phyloP scores from a whole-genome alignment of 305 asterid species.

The Striga hermonthica region DNA sequence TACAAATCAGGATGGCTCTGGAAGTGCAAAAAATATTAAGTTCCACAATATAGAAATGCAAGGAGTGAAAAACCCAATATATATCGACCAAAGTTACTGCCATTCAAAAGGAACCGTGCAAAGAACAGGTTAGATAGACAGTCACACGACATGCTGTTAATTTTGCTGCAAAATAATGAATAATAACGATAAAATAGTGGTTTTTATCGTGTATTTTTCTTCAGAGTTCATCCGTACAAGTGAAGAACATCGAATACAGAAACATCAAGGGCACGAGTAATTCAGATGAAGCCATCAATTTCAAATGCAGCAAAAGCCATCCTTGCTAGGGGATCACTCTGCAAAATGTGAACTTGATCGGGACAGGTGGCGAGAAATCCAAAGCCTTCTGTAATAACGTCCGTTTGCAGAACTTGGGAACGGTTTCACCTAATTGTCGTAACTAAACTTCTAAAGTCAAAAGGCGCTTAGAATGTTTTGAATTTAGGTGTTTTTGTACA shows the following conservation, averaged over 20 bases:
- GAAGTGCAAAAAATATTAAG: conserved; percentile 65
- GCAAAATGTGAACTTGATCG: conserved; percentile 50
- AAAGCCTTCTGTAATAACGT: conserved; percentile 52
- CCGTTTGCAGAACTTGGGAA: conserved; percentile 36
- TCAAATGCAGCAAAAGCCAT: conserved; percentile 53
- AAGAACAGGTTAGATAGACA: conserved; percentile 39
- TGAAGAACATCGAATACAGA: conserved; percentile 49
- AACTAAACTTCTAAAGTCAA: conserved; percentile 11
- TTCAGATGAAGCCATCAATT: conserved; percentile 41
- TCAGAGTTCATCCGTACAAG: conserved; percentile 60
- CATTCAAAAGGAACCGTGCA: conserved; percentile 58
- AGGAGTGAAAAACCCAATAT: conserved; percentile 62
- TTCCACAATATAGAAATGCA: conserved; percentile 61
- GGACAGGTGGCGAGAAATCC: conserved; percentile 36
- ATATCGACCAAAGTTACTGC: conserved; percentile 71
- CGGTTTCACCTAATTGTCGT: conserved; percentile 58
- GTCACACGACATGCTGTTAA: too few species aligned
- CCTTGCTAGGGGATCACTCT: conserved; percentile 62
- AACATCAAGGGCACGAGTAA: conserved; percentile 71
- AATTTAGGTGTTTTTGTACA: too few species aligned
- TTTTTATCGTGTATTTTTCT: not conserved
- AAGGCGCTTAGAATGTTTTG: too few species aligned
- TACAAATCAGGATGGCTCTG: conserved; percentile 63
- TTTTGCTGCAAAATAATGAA: too few species aligned
- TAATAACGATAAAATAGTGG: too few species aligned